Evolutionary conservation across 257 asterid genomes (phyloP).

Genomic region (Rubia yunnanensis): DNA sequence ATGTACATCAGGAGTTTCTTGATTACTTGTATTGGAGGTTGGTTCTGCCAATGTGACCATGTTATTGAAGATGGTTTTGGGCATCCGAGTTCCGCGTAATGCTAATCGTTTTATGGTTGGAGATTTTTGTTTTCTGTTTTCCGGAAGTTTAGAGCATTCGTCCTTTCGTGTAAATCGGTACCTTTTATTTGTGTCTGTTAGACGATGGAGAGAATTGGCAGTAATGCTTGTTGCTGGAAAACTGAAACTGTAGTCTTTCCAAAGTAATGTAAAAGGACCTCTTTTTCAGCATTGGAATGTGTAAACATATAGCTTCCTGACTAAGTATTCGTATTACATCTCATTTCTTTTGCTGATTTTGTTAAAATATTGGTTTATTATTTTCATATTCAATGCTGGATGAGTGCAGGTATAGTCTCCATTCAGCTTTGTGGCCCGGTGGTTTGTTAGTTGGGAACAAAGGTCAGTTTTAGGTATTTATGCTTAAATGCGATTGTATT

Average conservation of each 20-base stretch:
- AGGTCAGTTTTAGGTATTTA: slow-evolving; percentile 33
- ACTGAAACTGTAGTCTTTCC: not conserved
- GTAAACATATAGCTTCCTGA: not conserved
- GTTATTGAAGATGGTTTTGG: not conserved
- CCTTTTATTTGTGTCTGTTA: not conserved
- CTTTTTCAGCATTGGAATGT: not conserved
- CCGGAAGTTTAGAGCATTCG: not conserved
- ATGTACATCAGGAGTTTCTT: not conserved
- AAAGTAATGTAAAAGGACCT: not conserved
- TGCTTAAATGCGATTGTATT: slow-evolving; percentile 4
- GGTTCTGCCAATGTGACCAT: not conserved
- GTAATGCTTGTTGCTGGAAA: not conserved
- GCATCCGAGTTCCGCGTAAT: not conserved
- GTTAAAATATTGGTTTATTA: slow-evolving; percentile 7
- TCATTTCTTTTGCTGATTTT: not conserved
- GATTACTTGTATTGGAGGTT: not conserved
- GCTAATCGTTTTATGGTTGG: not conserved
- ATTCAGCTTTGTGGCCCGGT: slow-evolving; percentile 25
- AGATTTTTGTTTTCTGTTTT: not conserved
- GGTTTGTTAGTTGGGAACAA: slow-evolving; percentile 23
- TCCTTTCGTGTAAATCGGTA: not conserved
- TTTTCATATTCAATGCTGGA: slow-evolving; percentile 31
- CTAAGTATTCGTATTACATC: not conserved
- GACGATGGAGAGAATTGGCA: not conserved
- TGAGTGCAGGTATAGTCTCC: slow-evolving; percentile 30